Evolutionary conservation across 2,329 filamentous ascomycete genomes (phyloP).

Genomic region (Epichloe typhina): DNA sequence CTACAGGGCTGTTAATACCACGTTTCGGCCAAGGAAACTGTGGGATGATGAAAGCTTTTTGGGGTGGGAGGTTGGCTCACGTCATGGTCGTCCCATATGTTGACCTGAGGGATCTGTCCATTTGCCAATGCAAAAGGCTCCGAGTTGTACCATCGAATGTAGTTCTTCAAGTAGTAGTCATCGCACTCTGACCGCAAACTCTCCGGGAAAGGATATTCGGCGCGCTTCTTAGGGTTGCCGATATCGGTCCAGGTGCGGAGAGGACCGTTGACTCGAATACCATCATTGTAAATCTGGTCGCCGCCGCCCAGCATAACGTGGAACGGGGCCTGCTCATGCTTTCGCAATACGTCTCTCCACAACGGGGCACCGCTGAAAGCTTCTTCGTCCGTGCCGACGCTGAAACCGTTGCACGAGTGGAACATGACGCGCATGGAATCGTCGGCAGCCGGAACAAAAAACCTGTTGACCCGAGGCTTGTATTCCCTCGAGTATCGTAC

Average conservation of each 20-base stretch:
- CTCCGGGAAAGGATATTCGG: slow-evolving; percentile 62
- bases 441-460: slow-evolving; percentile 77
- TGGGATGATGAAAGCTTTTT: neutral
- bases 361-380: slow-evolving; percentile 82
- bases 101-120: slow-evolving; percentile 87
- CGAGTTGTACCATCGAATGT: slow-evolving; percentile 69
- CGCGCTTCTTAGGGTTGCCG: slow-evolving; percentile 69
- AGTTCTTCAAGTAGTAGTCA: slow-evolving; percentile 82
- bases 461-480: slow-evolving; percentile 49
- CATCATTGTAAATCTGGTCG: slow-evolving; percentile 95
- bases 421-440: slow-evolving; percentile 99
- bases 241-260: slow-evolving; percentile 73
- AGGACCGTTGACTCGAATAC: slow-evolving; percentile 73
- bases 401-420: slow-evolving; percentile 96
- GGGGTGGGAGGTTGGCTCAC: slow-evolving; percentile 28
- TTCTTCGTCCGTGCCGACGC: slow-evolving; percentile 70
- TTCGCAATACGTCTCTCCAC: slow-evolving; percentile 87
- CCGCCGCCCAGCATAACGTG: slow-evolving; percentile 94
- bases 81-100: slow-evolving; percentile 97
- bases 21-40: neutral
- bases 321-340: slow-evolving; percentile 67
- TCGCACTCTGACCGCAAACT: slow-evolving; percentile 75
- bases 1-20: slow-evolving; percentile 30
- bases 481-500: slow-evolving; percentile 46
- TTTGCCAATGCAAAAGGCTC: slow-evolving; percentile 79